Conservation (phyloP, 2,329 filamentous ascomycete genomes). For the Coleophoma crateriformis region DNA sequence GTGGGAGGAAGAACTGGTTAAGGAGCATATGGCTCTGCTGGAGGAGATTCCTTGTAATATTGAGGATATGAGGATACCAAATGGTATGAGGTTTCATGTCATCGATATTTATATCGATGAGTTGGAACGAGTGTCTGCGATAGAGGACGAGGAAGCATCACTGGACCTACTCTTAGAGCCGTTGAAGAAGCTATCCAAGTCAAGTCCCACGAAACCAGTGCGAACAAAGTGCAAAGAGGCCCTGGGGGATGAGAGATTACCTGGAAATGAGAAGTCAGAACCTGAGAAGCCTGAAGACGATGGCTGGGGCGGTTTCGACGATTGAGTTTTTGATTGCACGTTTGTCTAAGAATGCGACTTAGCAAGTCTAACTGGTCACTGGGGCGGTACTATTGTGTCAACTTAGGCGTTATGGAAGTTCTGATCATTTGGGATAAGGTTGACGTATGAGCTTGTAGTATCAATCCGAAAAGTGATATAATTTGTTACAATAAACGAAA, state of each 20-base stretch:
- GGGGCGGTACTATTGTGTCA: too few species aligned
- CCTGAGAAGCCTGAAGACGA: conserved; percentile 32
- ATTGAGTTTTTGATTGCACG: conserved; percentile 9
- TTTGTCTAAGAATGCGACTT: too few species aligned
- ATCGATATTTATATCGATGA: conserved; percentile 92
- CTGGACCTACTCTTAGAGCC: conserved; percentile 34
- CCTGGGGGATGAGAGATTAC: conserved; percentile 68
- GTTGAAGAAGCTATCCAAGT: conserved; percentile 35
- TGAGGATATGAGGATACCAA: conserved; percentile 52
- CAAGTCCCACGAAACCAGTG: conserved; percentile 65
- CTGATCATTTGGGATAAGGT: too few species aligned
- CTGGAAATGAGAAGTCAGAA: conserved; percentile 46
- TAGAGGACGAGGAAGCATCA: conserved; percentile 31
- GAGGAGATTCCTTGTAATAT: conserved; percentile 36
- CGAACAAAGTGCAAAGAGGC: conserved; percentile 64
- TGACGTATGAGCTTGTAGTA: too few species aligned
- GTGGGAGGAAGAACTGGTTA: conserved; percentile 32
- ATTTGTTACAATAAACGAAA: too few species aligned
- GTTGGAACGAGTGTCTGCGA: conserved; percentile 62
- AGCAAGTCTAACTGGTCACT: too few species aligned
- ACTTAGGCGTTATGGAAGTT: too few species aligned
- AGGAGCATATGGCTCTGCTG: conserved; percentile 40
- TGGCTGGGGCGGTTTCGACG: conserved; percentile 27
- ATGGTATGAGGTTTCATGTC: conserved; percentile 81
- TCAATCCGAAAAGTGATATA: too few species aligned